These are phyloP conservation scores for Vigna hirtella DNA, from an alignment of 306 rosid genomes.

Conservation along the genomic window DNA sequence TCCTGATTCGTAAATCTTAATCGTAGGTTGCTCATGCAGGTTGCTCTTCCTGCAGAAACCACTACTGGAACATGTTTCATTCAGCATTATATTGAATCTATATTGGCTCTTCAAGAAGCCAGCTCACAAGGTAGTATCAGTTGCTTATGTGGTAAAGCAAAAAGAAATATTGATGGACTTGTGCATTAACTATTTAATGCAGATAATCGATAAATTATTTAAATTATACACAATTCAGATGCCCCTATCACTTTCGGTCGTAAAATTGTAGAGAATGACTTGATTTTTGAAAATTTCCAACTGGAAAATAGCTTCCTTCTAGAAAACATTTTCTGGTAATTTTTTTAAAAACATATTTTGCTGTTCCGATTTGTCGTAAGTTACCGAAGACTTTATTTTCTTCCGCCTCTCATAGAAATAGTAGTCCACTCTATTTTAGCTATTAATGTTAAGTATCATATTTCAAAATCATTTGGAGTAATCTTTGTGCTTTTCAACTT, in stretches of 20 bases:
- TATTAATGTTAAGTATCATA: slow-evolving; percentile 18
- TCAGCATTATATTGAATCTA: slow-evolving; percentile 77
- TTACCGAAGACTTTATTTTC: background rate
- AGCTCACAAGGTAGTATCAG: slow-evolving; percentile 67
- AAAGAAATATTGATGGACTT: background rate
- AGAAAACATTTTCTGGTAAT: slow-evolving; percentile 8
- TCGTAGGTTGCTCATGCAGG: slow-evolving; percentile 56
- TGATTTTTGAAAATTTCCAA: background rate
- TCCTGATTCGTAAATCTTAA: slow-evolving; percentile 26
- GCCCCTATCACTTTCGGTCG: background rate
- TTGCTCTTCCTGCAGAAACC: slow-evolving; percentile 96
- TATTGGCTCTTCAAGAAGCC: slow-evolving; percentile 92
- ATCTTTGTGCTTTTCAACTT: slow-evolving; percentile 42
- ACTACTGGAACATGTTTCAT: slow-evolving; percentile 76
- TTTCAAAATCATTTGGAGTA: slow-evolving; percentile 39
- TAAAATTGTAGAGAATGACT: background rate
- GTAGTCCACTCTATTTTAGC: slow-evolving; percentile 16
- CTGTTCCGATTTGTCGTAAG: background rate
- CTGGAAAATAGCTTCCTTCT: slow-evolving; percentile 11
- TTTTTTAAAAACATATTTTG: slow-evolving; percentile 9
- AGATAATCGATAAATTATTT: background rate
- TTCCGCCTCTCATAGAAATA: slow-evolving; percentile 15
- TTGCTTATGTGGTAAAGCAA: slow-evolving; percentile 16
- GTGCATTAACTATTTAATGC: background rate
- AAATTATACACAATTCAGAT: background rate